Evolutionary conservation across 164 flowering plant genomes (phyloP), one percentile per base, ranked within the genome.

Genomic region (Saururus chinensis): DNA sequence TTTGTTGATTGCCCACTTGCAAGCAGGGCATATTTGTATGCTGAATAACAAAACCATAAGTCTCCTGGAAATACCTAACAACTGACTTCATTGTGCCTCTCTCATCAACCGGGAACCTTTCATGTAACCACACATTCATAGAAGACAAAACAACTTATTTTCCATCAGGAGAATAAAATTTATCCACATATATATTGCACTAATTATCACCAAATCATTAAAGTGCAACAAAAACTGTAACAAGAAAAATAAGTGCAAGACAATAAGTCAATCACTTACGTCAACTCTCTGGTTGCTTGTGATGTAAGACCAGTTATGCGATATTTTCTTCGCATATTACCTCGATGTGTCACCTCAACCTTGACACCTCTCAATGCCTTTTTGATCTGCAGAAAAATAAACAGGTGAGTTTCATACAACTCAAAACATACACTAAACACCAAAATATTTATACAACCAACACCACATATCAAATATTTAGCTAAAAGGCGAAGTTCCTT

Each of bases 1-100:
- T 81, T 61, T 88, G 86, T 58, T 73, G 80, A 65, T 83, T 93
- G 24, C 99, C 99, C 41, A 93, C 99, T 93, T 88, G 97, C n/a
- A 93, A 73, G 65, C 99, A 93, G 20, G 99, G 99, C 88, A 83
- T 85, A 7, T 83, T 91, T 0, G 85, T 78, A 57, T 93, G 96
- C 53, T 87, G 88, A 68, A 93, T 90, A 0, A 55, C 71, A 69
- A 87, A 87, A 4, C 91, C 92, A 79, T 93, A 93, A 0, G 95
- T 90, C 64, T 93, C 96, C 22, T 72, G 77, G 74, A 93, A 93
- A 70, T 93, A 88, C 59, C 85, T 89, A 0, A 93, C 93, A 22
- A 93, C 97, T 56, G 88, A 84, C 61, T 93, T 93, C 84, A 76
- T 69, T 10, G 95, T 84, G 0, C 90, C 96, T 40, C 79, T 79